Base-by-base conservation (phyloP, 768 basidiomycete genomes). In the Dendrothele bispora region DNA sequence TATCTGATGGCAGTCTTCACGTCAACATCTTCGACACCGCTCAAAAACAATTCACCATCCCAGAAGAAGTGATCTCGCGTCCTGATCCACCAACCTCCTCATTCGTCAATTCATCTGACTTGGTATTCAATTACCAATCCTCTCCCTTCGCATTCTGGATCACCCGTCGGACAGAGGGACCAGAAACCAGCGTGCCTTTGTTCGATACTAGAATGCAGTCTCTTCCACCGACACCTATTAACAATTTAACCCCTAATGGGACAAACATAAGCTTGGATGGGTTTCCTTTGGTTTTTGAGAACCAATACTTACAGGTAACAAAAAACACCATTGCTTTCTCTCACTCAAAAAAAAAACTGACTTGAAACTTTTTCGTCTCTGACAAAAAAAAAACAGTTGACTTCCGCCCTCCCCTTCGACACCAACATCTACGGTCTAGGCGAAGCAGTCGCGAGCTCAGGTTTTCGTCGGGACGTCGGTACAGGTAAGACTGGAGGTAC, bases 71-170 rank as follows among this genome's bases (percentile, higher is more conserved):
- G 43, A 66, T 85, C 28, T 51, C 70, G 15, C 70, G 71, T 2
- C 77, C 80, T n/a, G 20, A 60, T 3, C 52, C 63, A 4, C 66
- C 77, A 3, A 61, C 58, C 0, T 51, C 55, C 11, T 66, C 68
- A 1, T 67, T 70, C 46, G 65, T 59, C 29, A 47, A 65, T 10
- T 67, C 61, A 0, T 83, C 83, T 0, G 87, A 90, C 55, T 70
- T 91, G 8, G 67, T 82, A 3, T 90, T 91, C 69, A 83, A 88
- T 59, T 80, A 82, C 50, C 71, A 83, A 2, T 6, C 73, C 1
- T 68, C 71, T 0, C 88, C 89, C 0, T 91, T 91, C 59, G 80
- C 83, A 2, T 91, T 90, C 61, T 91, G 87, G 87, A 81, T 91
- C 53, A 86, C 85, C 1, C 79, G 87, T 36, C 78, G 81, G 21